A percentile compares a stretch with the other conserved stretches of the same genome.
Conservation (phyloP, 2,329 filamentous ascomycete species). For the Microsporum ferrugineum region DNA sequence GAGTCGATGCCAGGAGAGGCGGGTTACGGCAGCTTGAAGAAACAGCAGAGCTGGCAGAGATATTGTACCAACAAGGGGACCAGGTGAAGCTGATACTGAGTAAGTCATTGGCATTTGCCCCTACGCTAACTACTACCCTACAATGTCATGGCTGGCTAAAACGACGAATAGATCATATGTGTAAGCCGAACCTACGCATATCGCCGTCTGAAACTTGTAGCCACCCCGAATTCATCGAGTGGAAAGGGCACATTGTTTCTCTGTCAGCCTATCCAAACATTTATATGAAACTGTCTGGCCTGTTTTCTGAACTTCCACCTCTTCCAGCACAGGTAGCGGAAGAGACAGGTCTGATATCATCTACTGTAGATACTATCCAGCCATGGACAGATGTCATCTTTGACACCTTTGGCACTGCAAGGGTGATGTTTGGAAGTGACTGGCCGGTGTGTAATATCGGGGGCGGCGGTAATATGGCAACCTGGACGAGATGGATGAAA, state of each 20-base stretch:
- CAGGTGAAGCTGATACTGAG: background rate
- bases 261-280: constrained; percentile 54
- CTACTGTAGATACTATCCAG: constrained; percentile 51
- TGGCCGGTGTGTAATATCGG: constrained; percentile 83
- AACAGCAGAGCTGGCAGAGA: constrained; percentile 56
- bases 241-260: constrained; percentile 56
- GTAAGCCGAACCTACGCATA: constrained; percentile 68
- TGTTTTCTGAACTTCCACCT: constrained; percentile 64
- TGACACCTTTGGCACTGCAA: constrained; percentile 55
- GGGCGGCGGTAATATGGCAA: constrained; percentile 42
- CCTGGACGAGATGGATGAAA: constrained; percentile 65
- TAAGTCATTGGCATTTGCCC: background rate
- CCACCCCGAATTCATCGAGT: constrained; percentile 52
- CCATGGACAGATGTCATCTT: constrained; percentile 65
- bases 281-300: constrained; percentile 89
- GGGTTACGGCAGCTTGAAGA: constrained; percentile 65
- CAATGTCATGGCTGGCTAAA: constrained; percentile 30
- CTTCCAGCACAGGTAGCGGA: constrained; percentile 16
- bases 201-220: constrained; percentile 34
- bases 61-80: constrained; percentile 28
- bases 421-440: constrained; percentile 84
- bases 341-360: constrained; percentile 27
- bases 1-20: constrained; percentile 66
- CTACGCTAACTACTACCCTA: background rate
- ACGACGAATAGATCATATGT: constrained; percentile 62